Percentiles rank a stretch among this genome's conserved stretches.
Evolutionary conservation across 805 yeast genomes (phyloP).

Genomic region (Monosporozyma siamensis): DNA sequence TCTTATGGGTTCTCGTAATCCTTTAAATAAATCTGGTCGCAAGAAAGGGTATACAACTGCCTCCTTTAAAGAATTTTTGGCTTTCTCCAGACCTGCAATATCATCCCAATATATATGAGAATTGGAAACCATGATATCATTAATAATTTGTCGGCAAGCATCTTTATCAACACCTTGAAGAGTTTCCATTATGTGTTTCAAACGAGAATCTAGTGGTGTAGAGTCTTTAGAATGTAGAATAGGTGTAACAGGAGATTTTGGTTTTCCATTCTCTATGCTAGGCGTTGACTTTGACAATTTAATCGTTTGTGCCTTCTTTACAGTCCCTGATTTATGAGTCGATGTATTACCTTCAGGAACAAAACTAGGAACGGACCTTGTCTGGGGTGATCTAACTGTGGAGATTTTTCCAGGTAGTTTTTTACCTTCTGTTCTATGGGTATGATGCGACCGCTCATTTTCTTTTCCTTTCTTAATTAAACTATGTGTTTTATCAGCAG

Average conservation of each 20-base stretch:
- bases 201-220: slow-evolving; percentile 1
- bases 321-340: too few relatives aligned
- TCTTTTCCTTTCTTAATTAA: too few relatives aligned
- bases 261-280: neutral
- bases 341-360: neutral
- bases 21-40: slow-evolving; percentile 86
- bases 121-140: slow-evolving; percentile 83
- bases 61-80: slow-evolving; percentile 83
- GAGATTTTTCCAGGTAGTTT: neutral
- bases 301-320: too few relatives aligned
- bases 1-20: slow-evolving; percentile 88
- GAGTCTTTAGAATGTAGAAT: neutral
- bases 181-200: slow-evolving; percentile 18
- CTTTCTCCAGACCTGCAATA: slow-evolving; percentile 83
- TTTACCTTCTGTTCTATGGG: neutral
- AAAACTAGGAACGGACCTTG: neutral
- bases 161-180: slow-evolving; percentile 61
- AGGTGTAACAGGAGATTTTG: neutral
- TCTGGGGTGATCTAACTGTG: neutral
- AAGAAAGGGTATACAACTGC: slow-evolving; percentile 94
- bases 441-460: too few relatives aligned
- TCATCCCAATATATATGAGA: slow-evolving; percentile 96
- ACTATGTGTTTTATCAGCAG: too few relatives aligned
- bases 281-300: too few relatives aligned
- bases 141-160: slow-evolving; percentile 77